Percentiles rank a stretch among this genome's conserved stretches.
Evolutionary conservation across 257 asterid species (phyloP).

Genomic region (Asclepias syriaca): DNA sequence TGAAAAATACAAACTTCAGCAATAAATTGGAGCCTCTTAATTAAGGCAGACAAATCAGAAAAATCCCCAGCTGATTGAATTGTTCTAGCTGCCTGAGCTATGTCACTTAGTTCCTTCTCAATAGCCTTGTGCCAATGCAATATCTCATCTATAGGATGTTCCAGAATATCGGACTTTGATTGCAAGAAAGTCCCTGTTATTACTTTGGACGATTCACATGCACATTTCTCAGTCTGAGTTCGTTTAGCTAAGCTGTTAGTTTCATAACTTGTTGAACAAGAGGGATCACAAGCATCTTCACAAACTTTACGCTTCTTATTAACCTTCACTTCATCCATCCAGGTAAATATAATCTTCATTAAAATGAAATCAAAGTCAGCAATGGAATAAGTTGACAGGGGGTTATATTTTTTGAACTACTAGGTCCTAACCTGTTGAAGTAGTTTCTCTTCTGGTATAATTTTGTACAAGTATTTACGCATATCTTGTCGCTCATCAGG

Average conservation of each 20-base stretch:
- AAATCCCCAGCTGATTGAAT: conserved; percentile 82
- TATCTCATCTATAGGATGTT: conserved; percentile 77
- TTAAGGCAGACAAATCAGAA: conserved; percentile 70
- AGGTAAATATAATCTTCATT: conserved; percentile 73
- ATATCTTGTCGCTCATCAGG: conserved; percentile 80
- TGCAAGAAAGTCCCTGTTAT: conserved; percentile 26
- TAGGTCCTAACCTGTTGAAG: conserved; percentile 75
- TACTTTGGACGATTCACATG: conserved; percentile 42
- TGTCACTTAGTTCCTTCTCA: conserved; percentile 78
- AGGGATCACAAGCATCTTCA: conserved; percentile 38
- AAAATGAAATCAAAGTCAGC: conserved; percentile 35
- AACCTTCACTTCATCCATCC: conserved; percentile 87
- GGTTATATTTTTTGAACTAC: conserved; percentile 1
- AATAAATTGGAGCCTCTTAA: conserved; percentile 81
- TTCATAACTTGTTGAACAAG: conserved; percentile 12
- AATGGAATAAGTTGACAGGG: conserved; percentile 15
- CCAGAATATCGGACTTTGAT: conserved; percentile 33
- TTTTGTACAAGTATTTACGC: conserved; percentile 80
- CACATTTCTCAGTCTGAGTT: conserved; percentile 39
- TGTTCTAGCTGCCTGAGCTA: conserved; percentile 76
- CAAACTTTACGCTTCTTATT: conserved; percentile 72
- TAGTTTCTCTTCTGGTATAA: conserved; percentile 78
- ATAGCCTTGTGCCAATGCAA: conserved; percentile 94
- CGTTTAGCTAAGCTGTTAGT: conserved; percentile 27
- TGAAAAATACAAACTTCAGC: conserved; percentile 98